Conservation (phyloP, 441 rosid genomes). For the Jatropha multifida region DNA sequence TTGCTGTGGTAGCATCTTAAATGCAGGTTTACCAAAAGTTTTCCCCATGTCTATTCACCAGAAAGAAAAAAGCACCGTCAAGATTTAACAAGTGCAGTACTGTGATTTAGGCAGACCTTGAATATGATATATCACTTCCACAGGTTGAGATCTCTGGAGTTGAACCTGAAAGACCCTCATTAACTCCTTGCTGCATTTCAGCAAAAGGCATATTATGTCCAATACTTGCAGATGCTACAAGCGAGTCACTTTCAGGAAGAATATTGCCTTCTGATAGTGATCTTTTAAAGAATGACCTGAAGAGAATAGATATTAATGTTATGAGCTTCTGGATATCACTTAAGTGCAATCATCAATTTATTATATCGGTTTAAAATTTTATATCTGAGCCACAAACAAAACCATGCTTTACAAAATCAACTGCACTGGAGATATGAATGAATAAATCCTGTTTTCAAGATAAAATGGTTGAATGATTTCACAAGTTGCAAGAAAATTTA, state of each 20-base stretch:
- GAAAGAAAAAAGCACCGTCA: neutral
- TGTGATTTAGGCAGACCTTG: constrained; percentile 45
- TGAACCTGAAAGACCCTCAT: constrained; percentile 65
- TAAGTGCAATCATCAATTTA: neutral
- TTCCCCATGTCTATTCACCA: neutral
- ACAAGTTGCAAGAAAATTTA: neutral
- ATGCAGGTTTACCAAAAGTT: neutral
- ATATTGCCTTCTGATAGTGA: constrained; percentile 91
- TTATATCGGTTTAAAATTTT: neutral
- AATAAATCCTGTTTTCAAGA: neutral
- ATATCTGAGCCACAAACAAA: too few species aligned
- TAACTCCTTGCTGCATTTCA: constrained; percentile 38
- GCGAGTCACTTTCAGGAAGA: constrained; percentile 47
- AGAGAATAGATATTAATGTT: constrained; percentile 11
- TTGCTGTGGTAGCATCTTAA: neutral
- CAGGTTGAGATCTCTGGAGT: constrained; percentile 62
- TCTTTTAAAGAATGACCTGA: constrained; percentile 72
- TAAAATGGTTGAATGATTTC: neutral
- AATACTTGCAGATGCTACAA: constrained; percentile 32
- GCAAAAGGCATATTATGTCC: constrained; percentile 36
- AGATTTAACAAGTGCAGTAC: neutral
- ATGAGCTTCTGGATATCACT: constrained; percentile 5
- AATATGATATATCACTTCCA: constrained; percentile 45
- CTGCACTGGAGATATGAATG: neutral
- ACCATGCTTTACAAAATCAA: too few species aligned